Percentiles rank a stretch among this genome's conserved stretches.
Conservation (phyloP, 2,329 filamentous ascomycete genomes). For the Colletotrichum eleusines region DNA sequence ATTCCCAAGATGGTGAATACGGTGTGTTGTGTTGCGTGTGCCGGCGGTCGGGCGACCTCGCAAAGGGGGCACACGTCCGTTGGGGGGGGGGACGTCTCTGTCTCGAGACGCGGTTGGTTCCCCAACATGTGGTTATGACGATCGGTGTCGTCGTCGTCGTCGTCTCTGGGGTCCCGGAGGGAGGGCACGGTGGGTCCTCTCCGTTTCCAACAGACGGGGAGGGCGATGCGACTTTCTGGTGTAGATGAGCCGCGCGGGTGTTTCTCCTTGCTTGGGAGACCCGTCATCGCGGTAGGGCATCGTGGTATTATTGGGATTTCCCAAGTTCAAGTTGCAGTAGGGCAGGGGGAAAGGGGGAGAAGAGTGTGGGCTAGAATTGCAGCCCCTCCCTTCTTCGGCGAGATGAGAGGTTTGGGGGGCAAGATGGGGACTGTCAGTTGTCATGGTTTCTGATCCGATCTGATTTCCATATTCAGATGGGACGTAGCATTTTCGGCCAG, state of each 20-base stretch:
- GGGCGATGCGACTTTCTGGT: not conserved
- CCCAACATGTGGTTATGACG: not conserved
- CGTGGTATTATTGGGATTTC: not conserved
- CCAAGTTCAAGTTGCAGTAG: not conserved
- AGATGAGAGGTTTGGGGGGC: not conserved
- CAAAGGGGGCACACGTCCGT: not conserved
- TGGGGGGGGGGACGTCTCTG: not conserved
- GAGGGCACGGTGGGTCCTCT: not conserved
- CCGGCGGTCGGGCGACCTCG: not conserved
- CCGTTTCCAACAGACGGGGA: no score
- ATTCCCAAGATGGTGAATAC: no score
- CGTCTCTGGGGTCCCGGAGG: not conserved
- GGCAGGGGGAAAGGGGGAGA: not conserved
- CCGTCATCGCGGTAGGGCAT: not conserved
- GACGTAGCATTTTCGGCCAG: not conserved
- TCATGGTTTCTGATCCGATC: conserved; percentile 10
- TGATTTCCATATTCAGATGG: conserved; percentile 1
- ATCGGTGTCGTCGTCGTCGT: not conserved
- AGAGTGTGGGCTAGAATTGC: not conserved
- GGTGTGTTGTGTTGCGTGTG: not conserved
- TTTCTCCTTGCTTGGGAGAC: not conserved
- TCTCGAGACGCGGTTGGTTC: not conserved
- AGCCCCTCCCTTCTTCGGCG: not conserved
- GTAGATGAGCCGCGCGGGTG: not conserved
- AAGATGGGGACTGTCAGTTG: not conserved